phyloP scores from a whole-genome alignment of 192 early-diverging fungal genomes.

The Coemansia sp. region DNA sequence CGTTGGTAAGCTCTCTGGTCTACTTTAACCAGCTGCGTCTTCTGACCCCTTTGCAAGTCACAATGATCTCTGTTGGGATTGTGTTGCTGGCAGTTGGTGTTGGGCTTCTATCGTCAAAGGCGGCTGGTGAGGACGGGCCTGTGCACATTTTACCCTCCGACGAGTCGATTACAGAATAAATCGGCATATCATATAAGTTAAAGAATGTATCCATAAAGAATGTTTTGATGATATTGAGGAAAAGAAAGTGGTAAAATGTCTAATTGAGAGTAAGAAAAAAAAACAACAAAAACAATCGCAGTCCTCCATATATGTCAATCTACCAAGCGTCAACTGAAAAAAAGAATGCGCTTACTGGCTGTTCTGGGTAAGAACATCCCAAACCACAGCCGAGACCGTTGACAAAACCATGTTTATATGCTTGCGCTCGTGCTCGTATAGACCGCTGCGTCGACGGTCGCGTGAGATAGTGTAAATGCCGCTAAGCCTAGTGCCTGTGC shows the following conservation, averaged over 20 bases:
- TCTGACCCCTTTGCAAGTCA: slow-evolving; percentile 60
- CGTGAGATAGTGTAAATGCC: slow-evolving; percentile 40
- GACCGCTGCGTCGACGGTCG: slow-evolving; percentile 31
- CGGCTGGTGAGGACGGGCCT: slow-evolving; percentile 37
- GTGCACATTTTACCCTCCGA: slow-evolving; percentile 21
- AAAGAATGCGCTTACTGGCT: slow-evolving; percentile 3
- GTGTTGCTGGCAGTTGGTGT: slow-evolving; percentile 66
- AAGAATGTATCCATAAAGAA: too few species aligned
- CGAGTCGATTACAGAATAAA: slow-evolving; percentile 11
- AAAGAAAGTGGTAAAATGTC: not conserved
- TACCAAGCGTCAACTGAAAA: not conserved
- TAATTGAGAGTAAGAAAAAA: not conserved
- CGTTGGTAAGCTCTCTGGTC: slow-evolving; percentile 76
- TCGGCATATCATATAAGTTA: not conserved
- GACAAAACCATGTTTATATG: slow-evolving; percentile 53
- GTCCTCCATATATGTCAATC: not conserved
- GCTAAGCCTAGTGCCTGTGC: slow-evolving; percentile 20
- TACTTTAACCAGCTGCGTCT: slow-evolving; percentile 74
- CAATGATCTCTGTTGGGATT: slow-evolving; percentile 68
- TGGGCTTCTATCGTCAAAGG: slow-evolving; percentile 61
- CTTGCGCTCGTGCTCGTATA: slow-evolving; percentile 55
- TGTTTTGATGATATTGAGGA: too few species aligned
- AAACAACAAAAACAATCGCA: not conserved
- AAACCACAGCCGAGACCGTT: slow-evolving; percentile 49
- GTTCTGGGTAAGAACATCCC: slow-evolving; percentile 37